phyloP scores from a whole-genome alignment of 768 basidiomycete genomes.

The Lactarius hengduanensis region DNA sequence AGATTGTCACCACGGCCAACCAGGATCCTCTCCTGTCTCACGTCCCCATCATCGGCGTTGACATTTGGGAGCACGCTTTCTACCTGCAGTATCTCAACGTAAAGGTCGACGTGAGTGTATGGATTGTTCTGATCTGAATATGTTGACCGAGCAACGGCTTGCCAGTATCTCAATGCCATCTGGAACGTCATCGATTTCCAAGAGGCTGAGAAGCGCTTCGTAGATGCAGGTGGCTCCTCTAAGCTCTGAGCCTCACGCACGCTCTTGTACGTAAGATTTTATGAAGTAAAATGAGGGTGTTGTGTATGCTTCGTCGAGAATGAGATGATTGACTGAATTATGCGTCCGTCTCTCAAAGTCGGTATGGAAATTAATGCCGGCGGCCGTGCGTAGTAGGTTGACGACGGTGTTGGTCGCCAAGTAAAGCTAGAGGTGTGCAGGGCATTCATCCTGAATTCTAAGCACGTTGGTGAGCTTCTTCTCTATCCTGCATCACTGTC shows the following conservation, averaged over 20 bases:
- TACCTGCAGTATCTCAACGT: conserved; percentile 97
- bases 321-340: conserved; percentile 3
- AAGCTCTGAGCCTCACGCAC: conserved; percentile 37
- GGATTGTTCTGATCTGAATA: background rate
- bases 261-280: background rate
- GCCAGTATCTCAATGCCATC: conserved; percentile 71
- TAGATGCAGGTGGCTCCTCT: conserved; percentile 40
- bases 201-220: conserved; percentile 69
- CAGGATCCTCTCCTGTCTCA: conserved; percentile 86
- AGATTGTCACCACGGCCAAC: conserved; percentile 90
- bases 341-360: background rate
- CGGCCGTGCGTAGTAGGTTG: background rate
- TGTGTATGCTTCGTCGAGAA: conserved; percentile 10
- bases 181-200: conserved; percentile 72
- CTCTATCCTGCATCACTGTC: background rate
- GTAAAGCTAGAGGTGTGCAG: background rate
- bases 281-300: conserved; percentile 2
- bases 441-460: background rate
- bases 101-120: conserved; percentile 76
- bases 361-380: background rate
- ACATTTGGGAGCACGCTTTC: conserved; percentile 96
- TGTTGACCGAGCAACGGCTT: conserved; percentile 4
- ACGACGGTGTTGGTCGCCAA: background rate
- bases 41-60: conserved; percentile 85
- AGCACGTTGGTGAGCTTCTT: background rate